Percentiles rank a stretch among this genome's conserved stretches.
These are phyloP conservation scores for Eucalyptus sp. DNA, from an alignment of 345 rosid species.

Conservation along the genomic window DNA sequence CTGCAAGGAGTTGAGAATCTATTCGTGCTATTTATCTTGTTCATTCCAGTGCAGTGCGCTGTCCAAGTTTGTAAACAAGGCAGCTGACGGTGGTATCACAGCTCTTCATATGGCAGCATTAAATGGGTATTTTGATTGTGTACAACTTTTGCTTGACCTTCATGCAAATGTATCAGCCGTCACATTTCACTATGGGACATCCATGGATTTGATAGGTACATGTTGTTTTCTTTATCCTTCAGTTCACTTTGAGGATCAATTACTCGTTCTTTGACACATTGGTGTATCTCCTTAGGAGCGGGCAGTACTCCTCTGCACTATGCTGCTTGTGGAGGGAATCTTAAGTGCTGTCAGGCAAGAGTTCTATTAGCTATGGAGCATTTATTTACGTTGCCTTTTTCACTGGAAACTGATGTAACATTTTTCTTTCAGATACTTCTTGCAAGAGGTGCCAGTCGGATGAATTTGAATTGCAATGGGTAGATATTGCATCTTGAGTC, in stretches of 20 bases:
- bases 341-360: constrained; percentile 93
- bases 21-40: background rate
- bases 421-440: constrained; percentile 57
- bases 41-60: constrained; percentile 50
- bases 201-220: constrained; percentile 96
- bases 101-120: constrained; percentile 98
- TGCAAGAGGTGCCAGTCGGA: constrained; percentile 71
- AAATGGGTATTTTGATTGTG: constrained; percentile 92
- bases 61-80: constrained; percentile 89
- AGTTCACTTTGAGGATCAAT: background rate
- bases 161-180: constrained; percentile 74
- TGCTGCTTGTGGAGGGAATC: constrained; percentile 96
- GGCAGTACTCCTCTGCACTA: constrained; percentile 98
- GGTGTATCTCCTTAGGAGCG: constrained; percentile 46
- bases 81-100: constrained; percentile 96
- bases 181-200: constrained; percentile 91
- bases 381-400: background rate
- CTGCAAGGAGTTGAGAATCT: background rate
- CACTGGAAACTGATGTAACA: background rate
- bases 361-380: background rate
- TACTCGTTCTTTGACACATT: background rate
- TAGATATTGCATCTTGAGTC: constrained; percentile 8
- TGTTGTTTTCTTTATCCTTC: background rate
- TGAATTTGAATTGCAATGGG: constrained; percentile 89
- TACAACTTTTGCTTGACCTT: constrained; percentile 91